Conservation (phyloP, 176 grass and related monocot species). For the Tillandsia leiboldiana region DNA sequence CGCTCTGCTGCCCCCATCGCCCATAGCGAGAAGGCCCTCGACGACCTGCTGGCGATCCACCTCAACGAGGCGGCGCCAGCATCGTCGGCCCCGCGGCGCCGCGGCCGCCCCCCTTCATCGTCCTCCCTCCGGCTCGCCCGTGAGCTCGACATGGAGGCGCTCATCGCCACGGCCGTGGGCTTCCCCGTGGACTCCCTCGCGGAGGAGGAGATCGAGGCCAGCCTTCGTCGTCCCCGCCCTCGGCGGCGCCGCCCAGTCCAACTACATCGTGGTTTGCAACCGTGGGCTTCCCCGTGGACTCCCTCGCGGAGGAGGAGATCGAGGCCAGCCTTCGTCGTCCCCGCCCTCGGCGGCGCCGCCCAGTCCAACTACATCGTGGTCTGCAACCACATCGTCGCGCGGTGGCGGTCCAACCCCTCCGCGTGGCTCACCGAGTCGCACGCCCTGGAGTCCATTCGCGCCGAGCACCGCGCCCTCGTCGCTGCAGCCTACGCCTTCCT, state of each 20-base stretch:
- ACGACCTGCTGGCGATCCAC: conserved; percentile 24
- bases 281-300: conserved; percentile 85
- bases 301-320: conserved; percentile 87
- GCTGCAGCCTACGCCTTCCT: conserved; percentile 66
- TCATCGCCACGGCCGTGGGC: conserved; percentile 63
- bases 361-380: conserved; percentile 92
- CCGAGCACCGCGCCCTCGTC: too few species aligned
- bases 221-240: conserved; percentile 57
- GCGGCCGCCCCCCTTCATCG: conserved; percentile 59
- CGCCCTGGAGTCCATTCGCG: conserved; percentile 75
- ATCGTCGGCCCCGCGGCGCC: conserved; percentile 48
- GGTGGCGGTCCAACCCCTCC: conserved; percentile 79
- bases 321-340: conserved; percentile 45
- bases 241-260: conserved; percentile 58
- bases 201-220: conserved; percentile 67
- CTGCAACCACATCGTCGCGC: conserved; percentile 80
- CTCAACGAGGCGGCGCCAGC: conserved; percentile 27
- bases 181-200: conserved; percentile 83
- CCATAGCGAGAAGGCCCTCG: conserved; percentile 26
- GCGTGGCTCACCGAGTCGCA: conserved; percentile 39
- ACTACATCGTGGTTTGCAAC: conserved; percentile 93
- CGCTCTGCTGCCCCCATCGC: conserved; percentile 23
- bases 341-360: conserved; percentile 49
- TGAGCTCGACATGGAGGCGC: conserved; percentile 84
- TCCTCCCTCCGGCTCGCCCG: conserved; percentile 79